Percentiles rank a stretch among this genome's conserved stretches.
Evolutionary conservation across 768 basidiomycete species (phyloP).

Genomic region (Podaxis carcinomalis): DNA sequence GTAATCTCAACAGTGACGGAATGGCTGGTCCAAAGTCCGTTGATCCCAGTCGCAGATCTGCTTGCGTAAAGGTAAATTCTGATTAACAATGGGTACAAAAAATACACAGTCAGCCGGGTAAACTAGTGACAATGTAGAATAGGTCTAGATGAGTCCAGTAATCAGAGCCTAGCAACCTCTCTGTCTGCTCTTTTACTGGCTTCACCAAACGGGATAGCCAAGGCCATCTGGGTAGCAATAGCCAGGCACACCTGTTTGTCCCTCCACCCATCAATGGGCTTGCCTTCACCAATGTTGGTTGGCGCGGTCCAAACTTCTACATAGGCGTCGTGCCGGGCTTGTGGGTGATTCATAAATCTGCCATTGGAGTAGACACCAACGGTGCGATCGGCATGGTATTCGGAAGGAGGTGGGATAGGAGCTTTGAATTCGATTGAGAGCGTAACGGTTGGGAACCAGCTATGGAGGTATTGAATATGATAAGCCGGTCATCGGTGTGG

Average conservation of each 20-base stretch:
- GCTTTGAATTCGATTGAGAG: conserved; percentile 62
- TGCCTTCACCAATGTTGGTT: conserved; percentile 43
- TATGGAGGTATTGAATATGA: conserved; percentile 16
- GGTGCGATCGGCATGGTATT: conserved; percentile 41
- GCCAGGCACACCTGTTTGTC: conserved; percentile 62
- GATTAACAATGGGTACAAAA: neutral
- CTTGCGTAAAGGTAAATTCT: neutral
- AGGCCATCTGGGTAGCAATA: conserved; percentile 56
- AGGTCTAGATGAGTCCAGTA: neutral
- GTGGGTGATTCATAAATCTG: conserved; percentile 48
- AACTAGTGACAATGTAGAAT: neutral
- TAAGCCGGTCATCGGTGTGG: neutral
- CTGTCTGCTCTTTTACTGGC: conserved; percentile 27
- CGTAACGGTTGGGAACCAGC: conserved; percentile 64
- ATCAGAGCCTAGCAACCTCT: conserved; percentile 19
- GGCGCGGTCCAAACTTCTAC: conserved; percentile 70
- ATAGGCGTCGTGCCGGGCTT: conserved; percentile 53
- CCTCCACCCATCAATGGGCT: conserved; percentile 45
- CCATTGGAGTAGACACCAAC: conserved; percentile 54
- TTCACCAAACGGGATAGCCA: conserved; percentile 40
- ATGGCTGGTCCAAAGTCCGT: neutral
- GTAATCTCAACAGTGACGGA: neutral
- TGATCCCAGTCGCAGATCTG: neutral
- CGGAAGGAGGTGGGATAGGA: conserved; percentile 43
- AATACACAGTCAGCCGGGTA: neutral